Conservation (phyloP, 1,139 yeast species). For the Cylindricascospora bacillispora region DNA sequence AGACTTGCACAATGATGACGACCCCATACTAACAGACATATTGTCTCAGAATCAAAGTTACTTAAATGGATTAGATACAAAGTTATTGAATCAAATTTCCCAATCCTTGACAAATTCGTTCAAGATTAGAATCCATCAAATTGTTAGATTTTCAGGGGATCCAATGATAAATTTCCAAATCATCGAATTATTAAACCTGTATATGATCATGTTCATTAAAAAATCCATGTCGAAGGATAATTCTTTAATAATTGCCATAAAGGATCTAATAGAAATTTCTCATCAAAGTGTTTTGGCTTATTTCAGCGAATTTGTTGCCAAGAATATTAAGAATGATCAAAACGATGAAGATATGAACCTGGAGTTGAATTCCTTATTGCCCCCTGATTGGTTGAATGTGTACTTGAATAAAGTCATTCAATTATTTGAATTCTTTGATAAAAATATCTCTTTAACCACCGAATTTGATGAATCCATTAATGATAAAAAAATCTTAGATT, state of each 20-base stretch:
- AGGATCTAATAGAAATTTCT: constrained; percentile 11
- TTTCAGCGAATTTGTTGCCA: too few relatives aligned
- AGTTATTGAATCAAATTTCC: constrained; percentile 30
- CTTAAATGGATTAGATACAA: constrained; percentile 23
- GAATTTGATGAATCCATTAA: constrained; percentile 11
- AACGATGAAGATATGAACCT: too few relatives aligned
- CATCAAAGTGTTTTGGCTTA: constrained; percentile 13
- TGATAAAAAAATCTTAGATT: constrained; percentile 7
- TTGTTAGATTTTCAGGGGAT: constrained; percentile 52
- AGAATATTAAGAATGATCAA: constrained; percentile 26
- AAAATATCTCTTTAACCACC: constrained; percentile 14
- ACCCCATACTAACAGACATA: constrained; percentile 16
- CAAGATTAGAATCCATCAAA: constrained; percentile 48
- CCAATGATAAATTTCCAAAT: constrained; percentile 45
- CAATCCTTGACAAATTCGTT: constrained; percentile 39
- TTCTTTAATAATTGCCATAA: constrained; percentile 12
- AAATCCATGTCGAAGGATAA: constrained; percentile 17
- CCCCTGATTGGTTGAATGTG: constrained; percentile 65
- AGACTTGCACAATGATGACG: constrained; percentile 18
- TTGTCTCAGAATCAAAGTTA: constrained; percentile 18
- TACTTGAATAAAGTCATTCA: constrained; percentile 33
- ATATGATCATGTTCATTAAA: constrained; percentile 56
- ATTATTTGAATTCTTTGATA: constrained; percentile 39
- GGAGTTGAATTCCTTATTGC: too few relatives aligned
- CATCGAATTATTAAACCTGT: constrained; percentile 51